Conservation (phyloP, 2,329 filamentous ascomycete species). For the Cryphonectria parasitica region DNA sequence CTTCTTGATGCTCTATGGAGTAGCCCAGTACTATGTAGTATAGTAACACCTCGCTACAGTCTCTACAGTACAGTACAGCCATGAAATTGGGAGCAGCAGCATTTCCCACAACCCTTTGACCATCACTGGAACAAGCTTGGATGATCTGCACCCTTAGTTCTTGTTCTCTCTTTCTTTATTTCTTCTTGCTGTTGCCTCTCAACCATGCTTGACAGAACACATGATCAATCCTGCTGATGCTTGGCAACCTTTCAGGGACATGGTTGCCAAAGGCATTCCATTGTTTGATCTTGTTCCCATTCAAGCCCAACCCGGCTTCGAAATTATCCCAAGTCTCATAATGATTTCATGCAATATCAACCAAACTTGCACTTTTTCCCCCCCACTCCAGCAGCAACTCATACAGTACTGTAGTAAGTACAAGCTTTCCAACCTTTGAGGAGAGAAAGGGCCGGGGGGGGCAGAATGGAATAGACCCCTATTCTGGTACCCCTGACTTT, state of each 20-base stretch:
- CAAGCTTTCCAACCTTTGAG: not conserved
- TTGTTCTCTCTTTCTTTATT: not conserved
- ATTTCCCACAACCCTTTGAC: not conserved
- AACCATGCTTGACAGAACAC: not conserved
- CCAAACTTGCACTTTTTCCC: not conserved
- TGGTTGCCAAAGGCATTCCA: not conserved
- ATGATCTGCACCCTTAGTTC: not conserved
- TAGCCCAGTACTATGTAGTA: not conserved
- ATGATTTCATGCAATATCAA: not conserved
- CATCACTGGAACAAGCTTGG: not conserved
- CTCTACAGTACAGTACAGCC: not conserved
- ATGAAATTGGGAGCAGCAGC: not conserved
- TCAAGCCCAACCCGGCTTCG: not conserved
- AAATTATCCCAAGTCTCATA: not conserved
- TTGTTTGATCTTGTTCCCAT: not conserved
- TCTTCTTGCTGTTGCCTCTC: too few relatives aligned
- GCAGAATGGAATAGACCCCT: not conserved
- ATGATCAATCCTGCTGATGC: not conserved
- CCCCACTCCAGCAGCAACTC: not conserved
- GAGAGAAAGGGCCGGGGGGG: not conserved
- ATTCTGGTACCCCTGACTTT: slow-evolving; percentile 1
- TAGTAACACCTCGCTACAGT: not conserved
- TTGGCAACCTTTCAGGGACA: not conserved
- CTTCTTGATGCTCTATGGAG: not conserved
- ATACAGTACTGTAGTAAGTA: not conserved